phyloP scores from a whole-genome alignment of 768 basidiomycete species.

The Russula lepida region DNA sequence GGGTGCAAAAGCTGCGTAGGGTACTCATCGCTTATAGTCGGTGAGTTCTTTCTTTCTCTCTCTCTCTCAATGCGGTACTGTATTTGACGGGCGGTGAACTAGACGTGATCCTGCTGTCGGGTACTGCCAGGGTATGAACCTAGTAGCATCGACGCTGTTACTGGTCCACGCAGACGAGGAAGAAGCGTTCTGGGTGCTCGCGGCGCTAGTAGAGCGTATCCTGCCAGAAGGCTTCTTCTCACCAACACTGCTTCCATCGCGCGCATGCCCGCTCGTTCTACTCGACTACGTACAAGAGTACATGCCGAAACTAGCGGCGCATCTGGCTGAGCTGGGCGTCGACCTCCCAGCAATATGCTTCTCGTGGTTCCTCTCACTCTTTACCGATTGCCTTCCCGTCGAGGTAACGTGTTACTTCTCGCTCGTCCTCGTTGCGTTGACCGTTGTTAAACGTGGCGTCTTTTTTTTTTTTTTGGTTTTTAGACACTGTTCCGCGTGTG shows the following conservation, averaged over 20 bases:
- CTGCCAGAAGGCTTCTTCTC: conserved; percentile 93
- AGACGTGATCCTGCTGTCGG: conserved; percentile 91
- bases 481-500: conserved; percentile 93
- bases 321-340: conserved; percentile 73
- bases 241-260: conserved; percentile 81
- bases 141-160: conserved; percentile 89
- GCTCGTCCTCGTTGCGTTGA: neutral
- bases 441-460: neutral
- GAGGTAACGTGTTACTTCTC: conserved; percentile 44
- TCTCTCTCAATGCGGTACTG: neutral
- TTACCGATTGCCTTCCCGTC: conserved; percentile 92
- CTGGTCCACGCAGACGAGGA: conserved; percentile 93
- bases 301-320: conserved; percentile 64
- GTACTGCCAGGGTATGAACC: conserved; percentile 94
- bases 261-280: conserved; percentile 88
- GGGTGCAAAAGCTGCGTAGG: conserved; percentile 83
- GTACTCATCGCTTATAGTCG: conserved; percentile 89
- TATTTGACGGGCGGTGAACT: neutral
- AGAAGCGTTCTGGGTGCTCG: conserved; percentile 93
- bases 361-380: conserved; percentile 96
- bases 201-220: conserved; percentile 80
- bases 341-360: conserved; percentile 94
- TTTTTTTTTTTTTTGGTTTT: neutral
- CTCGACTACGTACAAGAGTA: conserved; percentile 77
- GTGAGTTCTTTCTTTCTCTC: conserved; percentile 36